phyloP scores from a whole-genome alignment of 2,329 filamentous ascomycete species.

The Colletotrichum brevisporum region DNA sequence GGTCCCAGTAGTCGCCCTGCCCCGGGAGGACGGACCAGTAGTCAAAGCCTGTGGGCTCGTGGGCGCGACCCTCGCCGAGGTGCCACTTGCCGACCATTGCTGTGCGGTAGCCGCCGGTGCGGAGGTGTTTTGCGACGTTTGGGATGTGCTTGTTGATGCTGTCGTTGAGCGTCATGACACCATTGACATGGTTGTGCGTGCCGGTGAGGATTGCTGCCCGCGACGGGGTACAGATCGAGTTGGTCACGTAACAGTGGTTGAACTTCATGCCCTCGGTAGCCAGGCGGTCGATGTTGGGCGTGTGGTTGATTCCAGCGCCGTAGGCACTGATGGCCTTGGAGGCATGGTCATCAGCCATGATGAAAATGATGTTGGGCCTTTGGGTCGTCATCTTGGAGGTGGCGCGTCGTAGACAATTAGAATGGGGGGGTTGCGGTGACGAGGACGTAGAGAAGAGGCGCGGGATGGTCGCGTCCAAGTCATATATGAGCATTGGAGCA shows the following conservation, averaged over 20 bases:
- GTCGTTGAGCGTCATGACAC: conserved; percentile 63
- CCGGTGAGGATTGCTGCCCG: conserved; percentile 64
- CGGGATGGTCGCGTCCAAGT: neutral
- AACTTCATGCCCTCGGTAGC: conserved; percentile 65
- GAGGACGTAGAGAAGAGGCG: neutral
- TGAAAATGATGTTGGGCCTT: conserved; percentile 59
- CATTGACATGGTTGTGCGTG: conserved; percentile 67
- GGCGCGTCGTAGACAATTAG: too few species aligned
- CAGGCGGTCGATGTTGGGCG: conserved; percentile 65
- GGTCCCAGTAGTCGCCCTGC: conserved; percentile 67
- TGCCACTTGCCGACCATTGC: conserved; percentile 70
- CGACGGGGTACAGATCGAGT: conserved; percentile 67
- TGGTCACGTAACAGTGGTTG: conserved; percentile 69
- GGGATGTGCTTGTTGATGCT: conserved; percentile 65
- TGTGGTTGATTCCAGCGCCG: conserved; percentile 65
- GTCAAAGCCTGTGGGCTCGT: conserved; percentile 65
- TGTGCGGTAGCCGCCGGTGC: conserved; percentile 62
- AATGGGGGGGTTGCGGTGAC: neutral
- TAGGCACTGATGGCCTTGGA: conserved; percentile 64
- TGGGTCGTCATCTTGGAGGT: conserved; percentile 2
- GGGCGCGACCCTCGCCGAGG: conserved; percentile 60
- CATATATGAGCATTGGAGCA: neutral
- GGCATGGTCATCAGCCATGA: conserved; percentile 70
- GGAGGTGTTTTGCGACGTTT: conserved; percentile 66
- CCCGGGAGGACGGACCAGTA: conserved; percentile 66